These are phyloP conservation scores for Sambucus nigra DNA, from an alignment of 129 eudicot genomes.

Conservation along the genomic window DNA sequence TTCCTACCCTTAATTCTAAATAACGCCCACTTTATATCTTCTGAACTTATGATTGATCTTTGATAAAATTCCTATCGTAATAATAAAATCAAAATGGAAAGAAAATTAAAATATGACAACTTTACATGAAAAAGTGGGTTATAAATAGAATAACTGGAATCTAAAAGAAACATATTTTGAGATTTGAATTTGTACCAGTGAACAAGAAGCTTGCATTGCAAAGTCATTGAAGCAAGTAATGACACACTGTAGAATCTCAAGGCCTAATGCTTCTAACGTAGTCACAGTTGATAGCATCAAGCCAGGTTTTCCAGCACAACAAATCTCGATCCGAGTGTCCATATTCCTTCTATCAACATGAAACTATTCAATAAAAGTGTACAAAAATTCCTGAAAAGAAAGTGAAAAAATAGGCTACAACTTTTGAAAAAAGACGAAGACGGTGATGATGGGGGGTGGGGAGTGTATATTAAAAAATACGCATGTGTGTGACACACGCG, in stretches of 20 bases:
- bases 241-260: slow-evolving; percentile 70
- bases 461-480: too few relatives aligned
- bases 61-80: slow-evolving; percentile 42
- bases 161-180: background rate
- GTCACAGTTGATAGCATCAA: slow-evolving; percentile 60
- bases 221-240: slow-evolving; percentile 85
- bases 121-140: background rate
- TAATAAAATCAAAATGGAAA: background rate
- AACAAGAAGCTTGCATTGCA: slow-evolving; percentile 66
- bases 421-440: too few relatives aligned
- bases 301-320: slow-evolving; percentile 67
- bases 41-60: slow-evolving; percentile 28
- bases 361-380: slow-evolving; percentile 20
- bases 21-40: slow-evolving; percentile 75
- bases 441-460: too few relatives aligned
- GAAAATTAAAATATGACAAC: background rate
- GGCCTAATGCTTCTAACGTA: slow-evolving; percentile 68
- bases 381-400: background rate
- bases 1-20: too few relatives aligned
- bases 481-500: too few relatives aligned
- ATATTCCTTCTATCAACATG: slow-evolving; percentile 59
- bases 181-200: slow-evolving; percentile 31
- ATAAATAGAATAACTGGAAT: background rate
- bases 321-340: slow-evolving; percentile 50
- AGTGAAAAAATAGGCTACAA: too few relatives aligned